Evolutionary conservation across 2,329 filamentous ascomycete species (phyloP).

Genomic region (Chrysoporthe cubensis): DNA sequence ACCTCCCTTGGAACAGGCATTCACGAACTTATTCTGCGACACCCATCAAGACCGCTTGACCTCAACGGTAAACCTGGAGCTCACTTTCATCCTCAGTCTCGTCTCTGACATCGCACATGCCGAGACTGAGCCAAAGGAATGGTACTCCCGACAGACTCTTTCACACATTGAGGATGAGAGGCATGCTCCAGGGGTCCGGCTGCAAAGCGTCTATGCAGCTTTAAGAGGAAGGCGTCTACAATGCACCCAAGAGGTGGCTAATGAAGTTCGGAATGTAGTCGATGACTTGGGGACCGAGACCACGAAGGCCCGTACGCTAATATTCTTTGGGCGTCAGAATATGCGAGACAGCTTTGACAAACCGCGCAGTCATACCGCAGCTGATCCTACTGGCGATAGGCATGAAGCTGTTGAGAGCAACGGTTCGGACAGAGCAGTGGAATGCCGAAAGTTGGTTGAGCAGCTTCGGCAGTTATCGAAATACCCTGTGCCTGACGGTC

Average conservation of each 20-base stretch:
- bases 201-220: constrained; percentile 59
- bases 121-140: constrained; percentile 23
- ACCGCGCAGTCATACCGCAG: background rate
- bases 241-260: constrained; percentile 68
- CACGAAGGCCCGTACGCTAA: constrained; percentile 61
- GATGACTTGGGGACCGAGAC: constrained; percentile 64
- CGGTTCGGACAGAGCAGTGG: background rate
- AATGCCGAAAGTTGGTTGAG: constrained; percentile 33
- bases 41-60: constrained; percentile 29
- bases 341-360: constrained; percentile 29
- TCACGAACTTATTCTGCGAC: constrained; percentile 24
- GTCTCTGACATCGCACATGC: constrained; percentile 29
- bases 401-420: background rate
- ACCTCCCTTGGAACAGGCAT: constrained; percentile 22
- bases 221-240: constrained; percentile 61
- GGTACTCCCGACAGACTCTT: constrained; percentile 28
- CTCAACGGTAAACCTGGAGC: constrained; percentile 28
- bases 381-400: background rate
- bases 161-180: constrained; percentile 28
- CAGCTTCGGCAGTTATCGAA: constrained; percentile 42
- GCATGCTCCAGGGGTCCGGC: constrained; percentile 23
- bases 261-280: constrained; percentile 68
- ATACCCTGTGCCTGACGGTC: constrained; percentile 41
- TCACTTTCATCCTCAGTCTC: constrained; percentile 29
- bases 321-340: constrained; percentile 50